Percentiles rank a stretch among this genome's conserved stretches.
These are phyloP conservation scores for Solanum hybrid DNA, from an alignment of 305 asterid species.

Conservation along the genomic window DNA sequence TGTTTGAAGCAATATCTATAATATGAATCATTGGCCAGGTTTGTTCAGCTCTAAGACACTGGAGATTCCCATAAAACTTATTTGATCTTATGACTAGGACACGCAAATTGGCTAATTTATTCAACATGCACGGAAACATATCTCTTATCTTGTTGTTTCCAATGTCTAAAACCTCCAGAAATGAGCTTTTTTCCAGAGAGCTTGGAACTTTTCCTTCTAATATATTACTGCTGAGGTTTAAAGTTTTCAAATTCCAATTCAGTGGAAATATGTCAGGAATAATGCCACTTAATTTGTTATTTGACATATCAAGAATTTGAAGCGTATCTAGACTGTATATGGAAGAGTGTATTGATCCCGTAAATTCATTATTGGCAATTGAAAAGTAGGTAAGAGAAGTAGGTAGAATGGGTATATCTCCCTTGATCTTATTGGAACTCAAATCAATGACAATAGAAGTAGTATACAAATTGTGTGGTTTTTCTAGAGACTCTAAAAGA, in stretches of 20 bases:
- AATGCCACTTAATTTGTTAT: slow-evolving; percentile 27
- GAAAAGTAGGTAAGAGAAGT: slow-evolving; percentile 21
- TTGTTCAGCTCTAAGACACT: slow-evolving; percentile 15
- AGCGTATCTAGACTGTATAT: slow-evolving; percentile 29
- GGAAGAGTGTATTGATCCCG: slow-evolving; percentile 45
- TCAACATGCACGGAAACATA: slow-evolving; percentile 44
- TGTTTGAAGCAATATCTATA: neutral
- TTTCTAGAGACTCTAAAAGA: slow-evolving; percentile 31
- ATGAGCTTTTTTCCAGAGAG: slow-evolving; percentile 33
- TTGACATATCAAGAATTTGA: slow-evolving; percentile 49
- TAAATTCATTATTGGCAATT: slow-evolving; percentile 32
- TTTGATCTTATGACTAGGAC: slow-evolving; percentile 49
- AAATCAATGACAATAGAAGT: slow-evolving; percentile 30
- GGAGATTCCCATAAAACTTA: slow-evolving; percentile 34
- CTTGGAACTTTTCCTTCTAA: slow-evolving; percentile 36
- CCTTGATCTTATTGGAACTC: slow-evolving; percentile 35
- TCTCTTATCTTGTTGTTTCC: slow-evolving; percentile 37
- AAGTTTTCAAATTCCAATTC: slow-evolving; percentile 25
- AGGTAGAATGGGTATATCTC: slow-evolving; percentile 36
- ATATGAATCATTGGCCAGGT: slow-evolving; percentile 29
- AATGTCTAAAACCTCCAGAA: slow-evolving; percentile 34
- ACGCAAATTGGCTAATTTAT: slow-evolving; percentile 22
- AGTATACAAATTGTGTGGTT: slow-evolving; percentile 5
- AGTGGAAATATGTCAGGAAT: slow-evolving; percentile 33
- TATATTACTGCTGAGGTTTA: slow-evolving; percentile 37